A percentile compares a stretch with the other conserved stretches of the same genome.
Evolutionary conservation across 208 protist species (phyloP).

Genomic region (Leishmania aethiopica): DNA sequence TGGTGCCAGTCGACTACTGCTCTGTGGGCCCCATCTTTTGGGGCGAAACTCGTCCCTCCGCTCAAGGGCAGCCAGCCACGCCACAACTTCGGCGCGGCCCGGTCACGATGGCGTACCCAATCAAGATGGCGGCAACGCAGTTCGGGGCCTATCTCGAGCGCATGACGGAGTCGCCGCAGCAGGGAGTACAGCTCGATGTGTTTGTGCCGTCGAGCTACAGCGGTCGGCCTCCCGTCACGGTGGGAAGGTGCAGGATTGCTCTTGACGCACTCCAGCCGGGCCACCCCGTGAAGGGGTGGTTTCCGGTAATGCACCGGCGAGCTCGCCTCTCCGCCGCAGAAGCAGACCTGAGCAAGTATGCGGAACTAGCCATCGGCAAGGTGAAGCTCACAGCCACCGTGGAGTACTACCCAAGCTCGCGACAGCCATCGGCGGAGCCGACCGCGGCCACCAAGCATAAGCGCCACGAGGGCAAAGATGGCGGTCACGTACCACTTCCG

Average conservation of each 20-base stretch:
- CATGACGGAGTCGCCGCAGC: slow-evolving; percentile 58
- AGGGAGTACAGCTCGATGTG: slow-evolving; percentile 73
- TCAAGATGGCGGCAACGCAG: slow-evolving; percentile 60
- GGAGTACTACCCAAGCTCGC: slow-evolving; percentile 42
- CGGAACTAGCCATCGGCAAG: slow-evolving; percentile 44
- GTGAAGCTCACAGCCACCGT: slow-evolving; percentile 57
- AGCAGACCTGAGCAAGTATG: background rate
- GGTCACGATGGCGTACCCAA: slow-evolving; percentile 65
- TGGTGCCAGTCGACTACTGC: slow-evolving; percentile 83
- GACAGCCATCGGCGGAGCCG: background rate
- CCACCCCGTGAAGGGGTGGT: slow-evolving; percentile 69
- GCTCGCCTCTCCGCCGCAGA: background rate
- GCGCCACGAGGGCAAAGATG: slow-evolving; percentile 14
- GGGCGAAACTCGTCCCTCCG: slow-evolving; percentile 68
- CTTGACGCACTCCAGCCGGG: slow-evolving; percentile 49
- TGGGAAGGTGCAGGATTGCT: slow-evolving; percentile 64
- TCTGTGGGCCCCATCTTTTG: slow-evolving; percentile 78
- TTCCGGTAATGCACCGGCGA: slow-evolving; percentile 58
- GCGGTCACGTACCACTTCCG: slow-evolving; percentile 9
- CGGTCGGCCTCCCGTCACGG: slow-evolving; percentile 55
- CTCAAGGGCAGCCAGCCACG: slow-evolving; percentile 67
- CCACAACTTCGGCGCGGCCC: slow-evolving; percentile 54
- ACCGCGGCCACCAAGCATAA: slow-evolving; percentile 15
- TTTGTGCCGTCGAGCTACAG: slow-evolving; percentile 87
- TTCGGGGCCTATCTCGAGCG: slow-evolving; percentile 68